Conservation (phyloP, 345 rosid genomes). For the Dipteronia dyeriana region DNA sequence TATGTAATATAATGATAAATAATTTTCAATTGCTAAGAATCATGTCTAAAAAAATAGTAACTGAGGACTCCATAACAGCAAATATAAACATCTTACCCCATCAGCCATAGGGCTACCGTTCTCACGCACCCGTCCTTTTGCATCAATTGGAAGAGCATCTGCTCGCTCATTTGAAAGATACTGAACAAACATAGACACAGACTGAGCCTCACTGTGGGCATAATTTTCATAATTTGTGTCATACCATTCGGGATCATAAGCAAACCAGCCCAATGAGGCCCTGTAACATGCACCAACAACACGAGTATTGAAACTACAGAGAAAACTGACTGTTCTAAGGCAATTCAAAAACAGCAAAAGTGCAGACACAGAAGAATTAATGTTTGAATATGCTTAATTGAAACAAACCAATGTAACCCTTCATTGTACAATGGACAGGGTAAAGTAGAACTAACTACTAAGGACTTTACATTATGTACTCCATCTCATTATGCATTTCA, state of each 20-base stretch:
- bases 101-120: conserved; percentile 57
- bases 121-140: conserved; percentile 62
- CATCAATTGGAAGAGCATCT: conserved; percentile 60
- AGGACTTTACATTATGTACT: conserved; percentile 8
- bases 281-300: conserved; percentile 46
- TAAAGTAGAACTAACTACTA: neutral
- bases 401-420: conserved; percentile 1
- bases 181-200: conserved; percentile 81
- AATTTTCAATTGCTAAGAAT: neutral
- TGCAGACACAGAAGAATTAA: neutral
- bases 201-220: conserved; percentile 82
- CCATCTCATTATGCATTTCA: neutral
- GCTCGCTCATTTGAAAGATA: conserved; percentile 66
- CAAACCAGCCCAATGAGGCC: conserved; percentile 97
- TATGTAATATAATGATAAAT: neutral
- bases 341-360: neutral
- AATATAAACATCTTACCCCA: conserved; percentile 49
- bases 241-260: conserved; percentile 91
- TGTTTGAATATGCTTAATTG: neutral
- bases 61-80: neutral
- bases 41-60: neutral
- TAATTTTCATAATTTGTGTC: conserved; percentile 66
- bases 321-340: conserved; percentile 1
- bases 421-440: neutral
- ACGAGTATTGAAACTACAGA: neutral